These are phyloP conservation scores for Medicago lupulina DNA, from an alignment of 306 rosid species.

Conservation along the genomic window DNA sequence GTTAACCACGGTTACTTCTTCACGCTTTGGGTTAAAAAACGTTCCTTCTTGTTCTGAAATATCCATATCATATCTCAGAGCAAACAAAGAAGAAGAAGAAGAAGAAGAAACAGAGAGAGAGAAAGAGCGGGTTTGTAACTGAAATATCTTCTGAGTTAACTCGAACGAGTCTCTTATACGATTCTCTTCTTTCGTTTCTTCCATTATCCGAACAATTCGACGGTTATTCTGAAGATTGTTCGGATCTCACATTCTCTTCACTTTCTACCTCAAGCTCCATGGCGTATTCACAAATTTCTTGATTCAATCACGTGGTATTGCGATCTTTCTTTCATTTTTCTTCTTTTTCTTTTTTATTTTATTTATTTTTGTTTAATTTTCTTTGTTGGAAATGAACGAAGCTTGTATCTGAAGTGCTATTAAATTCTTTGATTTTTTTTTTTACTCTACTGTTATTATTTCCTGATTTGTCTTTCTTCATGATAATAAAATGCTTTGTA, in stretches of 20 bases:
- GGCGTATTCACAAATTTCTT: neutral
- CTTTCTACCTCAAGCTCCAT: constrained; percentile 45
- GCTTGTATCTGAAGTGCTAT: neutral
- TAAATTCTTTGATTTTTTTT: too few relatives aligned
- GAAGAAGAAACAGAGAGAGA: neutral
- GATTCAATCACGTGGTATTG: constrained; percentile 21
- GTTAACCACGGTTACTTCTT: constrained; percentile 46
- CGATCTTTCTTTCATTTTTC: neutral
- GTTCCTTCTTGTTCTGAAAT: neutral
- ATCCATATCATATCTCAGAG: neutral
- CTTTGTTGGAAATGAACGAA: neutral
- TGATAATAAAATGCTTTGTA: too few relatives aligned
- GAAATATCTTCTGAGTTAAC: constrained; percentile 50
- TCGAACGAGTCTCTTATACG: constrained; percentile 45
- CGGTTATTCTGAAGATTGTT: constrained; percentile 15
- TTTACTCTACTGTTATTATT: neutral
- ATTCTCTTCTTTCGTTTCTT: neutral
- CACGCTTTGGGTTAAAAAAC: constrained; percentile 53
- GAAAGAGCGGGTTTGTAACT: constrained; percentile 20
- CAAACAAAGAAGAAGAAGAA: neutral
- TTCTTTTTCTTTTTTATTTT: too few relatives aligned
- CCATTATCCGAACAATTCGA: neutral
- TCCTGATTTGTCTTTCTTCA: too few relatives aligned
- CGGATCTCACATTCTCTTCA: constrained; percentile 63
- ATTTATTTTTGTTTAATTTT: neutral